Base-by-base conservation (phyloP, 768 basidiomycete species). In the Lyophyllum semitale region DNA sequence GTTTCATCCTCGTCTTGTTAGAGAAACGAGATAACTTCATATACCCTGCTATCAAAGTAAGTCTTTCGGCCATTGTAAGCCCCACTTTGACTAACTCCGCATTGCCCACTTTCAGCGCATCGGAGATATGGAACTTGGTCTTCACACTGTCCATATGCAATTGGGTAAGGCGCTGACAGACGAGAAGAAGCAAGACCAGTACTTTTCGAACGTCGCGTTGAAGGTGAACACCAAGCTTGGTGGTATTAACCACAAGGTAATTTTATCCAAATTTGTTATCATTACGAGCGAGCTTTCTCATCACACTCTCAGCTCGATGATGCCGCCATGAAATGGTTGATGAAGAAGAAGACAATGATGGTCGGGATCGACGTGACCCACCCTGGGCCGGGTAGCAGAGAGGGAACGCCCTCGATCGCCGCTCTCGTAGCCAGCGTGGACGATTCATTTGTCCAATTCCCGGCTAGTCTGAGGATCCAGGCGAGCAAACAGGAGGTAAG, bases 291-390 rank as follows among this genome's bases (percentile, higher is more conserved):
- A 4, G n/a, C 38, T 53, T 20, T 37, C n/a, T n/a, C n/a, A 4
- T 30, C 48, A 47, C 17, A 32, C 40, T 20, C 46, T 12, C 58
- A 82, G 81, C 71, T 92, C 9, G 85, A 87, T 30, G 66, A 73
- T 0, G 62, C 55, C 1, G 80, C 82, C 1, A 82, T 87, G 78
- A 61, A 57, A 33, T 93, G 90, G 90, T 70, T 93, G 44, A 82
- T 68, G 1, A 81, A 81, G 67, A 76, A 78, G 59, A 79, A 78
- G 50, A 93, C 91, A 9, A 93, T 94, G 87, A 72, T 94, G 64
- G 85, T 94, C 3, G 92, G 92, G 0, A 89, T 91, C 59, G 91
- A 93, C 63, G 89, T 91, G 0, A 93, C 89, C 0, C 91, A 93
- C 59, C 89, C 91, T 3, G 81, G 88, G 1, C 87, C 88, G 1